Evolutionary conservation across 257 asterid genomes (phyloP).

Genomic region (Ligustrum vulgare): DNA sequence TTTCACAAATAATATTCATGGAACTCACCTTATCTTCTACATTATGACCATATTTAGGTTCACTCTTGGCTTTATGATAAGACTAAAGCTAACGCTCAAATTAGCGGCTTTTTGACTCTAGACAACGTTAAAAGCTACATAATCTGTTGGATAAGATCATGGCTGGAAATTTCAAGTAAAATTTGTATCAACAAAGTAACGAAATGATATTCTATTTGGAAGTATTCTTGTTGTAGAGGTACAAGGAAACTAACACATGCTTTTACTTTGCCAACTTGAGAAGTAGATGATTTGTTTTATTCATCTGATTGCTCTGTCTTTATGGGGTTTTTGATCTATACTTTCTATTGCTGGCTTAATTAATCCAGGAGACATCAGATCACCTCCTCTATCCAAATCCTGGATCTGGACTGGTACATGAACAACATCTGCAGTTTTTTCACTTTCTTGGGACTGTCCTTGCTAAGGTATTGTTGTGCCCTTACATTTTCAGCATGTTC

Average conservation of each 20-base stretch:
- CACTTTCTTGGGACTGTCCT: constrained; percentile 94
- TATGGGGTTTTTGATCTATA: constrained; percentile 7
- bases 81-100: constrained; percentile 8
- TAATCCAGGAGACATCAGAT: constrained; percentile 83
- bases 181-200: neutral
- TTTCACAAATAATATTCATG: neutral
- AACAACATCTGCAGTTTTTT: constrained; percentile 86
- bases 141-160: neutral
- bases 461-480: constrained; percentile 69
- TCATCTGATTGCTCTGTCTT: constrained; percentile 13
- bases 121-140: neutral
- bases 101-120: neutral
- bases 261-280: constrained; percentile 1
- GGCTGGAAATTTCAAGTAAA: neutral
- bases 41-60: neutral
- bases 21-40: neutral
- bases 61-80: constrained; percentile 3
- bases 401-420: constrained; percentile 89
- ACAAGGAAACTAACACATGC: neutral
- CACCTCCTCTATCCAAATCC: constrained; percentile 98
- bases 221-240: neutral
- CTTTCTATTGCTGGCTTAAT: constrained; percentile 26
- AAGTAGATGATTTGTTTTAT: neutral
- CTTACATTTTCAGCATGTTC: constrained; percentile 18
- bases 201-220: neutral